Base-by-base conservation (phyloP, 1,284 basidiomycete genomes). In the Schizopora paradoxa region DNA sequence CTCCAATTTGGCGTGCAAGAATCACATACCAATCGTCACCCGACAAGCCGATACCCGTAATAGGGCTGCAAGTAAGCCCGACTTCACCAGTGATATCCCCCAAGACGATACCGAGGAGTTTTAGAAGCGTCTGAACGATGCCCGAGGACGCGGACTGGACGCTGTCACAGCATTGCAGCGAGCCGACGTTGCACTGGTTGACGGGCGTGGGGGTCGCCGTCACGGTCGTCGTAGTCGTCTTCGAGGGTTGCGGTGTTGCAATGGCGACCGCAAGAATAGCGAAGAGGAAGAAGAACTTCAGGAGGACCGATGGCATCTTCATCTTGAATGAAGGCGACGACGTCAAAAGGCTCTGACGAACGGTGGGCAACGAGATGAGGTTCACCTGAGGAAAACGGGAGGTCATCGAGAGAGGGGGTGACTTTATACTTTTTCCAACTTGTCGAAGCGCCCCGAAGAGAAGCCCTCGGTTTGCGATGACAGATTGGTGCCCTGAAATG, bases 131-230 rank as follows among this genome's bases (percentile, higher is more conserved):
- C n/a, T 34, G 8, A 8, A 47, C 55, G 11, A n/a, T 14, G 2
- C 33, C 8, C 31, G 13, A 16, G 23, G 33, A 35, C 2, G 59
- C 56, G 16, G 46, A 27, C 49, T 61, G 50, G 14, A 62, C 55
- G 25, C 41, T 47, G 43, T 64, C 53, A 54, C 62, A 64, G 51
- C 62, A 64, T 47, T 64, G 61, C 7, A 57, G 38, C 5, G 49
- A 16, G 23, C 61, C 61, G n/a, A 56, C 56, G 52, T 56, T 59
- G 53, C 62, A 64, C 39, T 57, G 54, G n/a, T n/a, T n/a, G n/a
- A n/a, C n/a, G n/a, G n/a, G n/a, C 10, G 48, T 36, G 22, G 36
- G 18, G 23, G 38, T 18, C 1, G 51, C 38, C 22, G 51, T 23
- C 14, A 31, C 16, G 7, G 42, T 4, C 6, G 39, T 7, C 2